Evolutionary conservation across 1,139 yeast genomes (phyloP), one percentile per base, ranked within the genome.

Genomic region (Trichomonascaceae sp.): DNA sequence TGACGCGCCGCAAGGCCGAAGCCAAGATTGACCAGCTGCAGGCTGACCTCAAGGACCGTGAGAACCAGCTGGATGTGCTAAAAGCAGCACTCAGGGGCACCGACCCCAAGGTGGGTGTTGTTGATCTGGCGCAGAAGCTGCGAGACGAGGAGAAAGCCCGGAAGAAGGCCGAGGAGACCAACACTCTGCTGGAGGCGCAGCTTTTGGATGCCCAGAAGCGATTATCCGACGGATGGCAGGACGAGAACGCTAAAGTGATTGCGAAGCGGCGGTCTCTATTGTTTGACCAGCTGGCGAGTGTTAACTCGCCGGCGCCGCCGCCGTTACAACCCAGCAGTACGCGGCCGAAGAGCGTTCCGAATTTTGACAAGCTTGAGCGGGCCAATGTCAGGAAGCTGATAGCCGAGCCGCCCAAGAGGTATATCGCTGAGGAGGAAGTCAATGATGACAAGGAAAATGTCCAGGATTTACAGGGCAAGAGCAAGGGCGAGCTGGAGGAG

Each of bases 101-200:
- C n/a, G n/a, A n/a, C n/a, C n/a, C n/a, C n/a, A n/a, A 42, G 22
- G 40, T 45, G 6, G 46, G 42, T 32, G 35, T 47, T 14, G 48
- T 51, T 8, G 57, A 52, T 33, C 39, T 54, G 32, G 54, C 55
- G 2, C 41, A 43, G 26, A 39, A 44, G 26, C 41, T 54, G 13
- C 50, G 47, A 16, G 51, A 49, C 14, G 39, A 53, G 2, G 58
- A 54, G 30, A 42, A 40, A 26, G 41, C 40, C 16, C 38, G 56
- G 6, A 50, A 48, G 33, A 43, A 40, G 28, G 47, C 54, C 3
- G 56, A 51, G 34, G 56, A 54, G 17, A 39, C 42, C 16, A 42
- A 43, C 22, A 43, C 45, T 4, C 37, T 52, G n/a, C 39, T 53
- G 4, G 48, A 54, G 34, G 54, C 44, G 5, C 59, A 54, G 37